Conservation (phyloP, 129 eudicot species). For the Oenanthe sinensis region DNA sequence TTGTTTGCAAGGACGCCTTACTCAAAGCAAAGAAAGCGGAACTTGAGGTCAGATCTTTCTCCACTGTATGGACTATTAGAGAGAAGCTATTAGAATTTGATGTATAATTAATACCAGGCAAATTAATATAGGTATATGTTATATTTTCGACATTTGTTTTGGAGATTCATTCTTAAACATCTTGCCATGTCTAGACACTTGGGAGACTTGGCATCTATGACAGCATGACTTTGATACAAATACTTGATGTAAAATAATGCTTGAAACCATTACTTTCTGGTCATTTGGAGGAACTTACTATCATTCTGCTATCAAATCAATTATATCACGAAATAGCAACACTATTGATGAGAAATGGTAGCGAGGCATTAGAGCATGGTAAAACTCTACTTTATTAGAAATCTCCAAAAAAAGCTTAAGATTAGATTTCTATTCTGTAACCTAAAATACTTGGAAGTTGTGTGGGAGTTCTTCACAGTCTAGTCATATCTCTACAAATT, state of each 20-base stretch:
- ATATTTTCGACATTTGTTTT: not conserved
- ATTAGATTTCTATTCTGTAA: not conserved
- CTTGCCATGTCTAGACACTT: not conserved
- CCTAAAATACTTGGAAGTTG: not conserved
- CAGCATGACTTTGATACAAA: not conserved
- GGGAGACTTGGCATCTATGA: not conserved
- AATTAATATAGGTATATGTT: not conserved
- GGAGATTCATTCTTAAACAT: not conserved
- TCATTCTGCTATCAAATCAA: not conserved
- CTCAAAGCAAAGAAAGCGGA: slow-evolving; percentile 45
- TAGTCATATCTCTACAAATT: not conserved
- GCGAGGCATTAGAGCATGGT: not conserved
- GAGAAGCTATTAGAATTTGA: not conserved
- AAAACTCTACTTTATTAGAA: too few species aligned
- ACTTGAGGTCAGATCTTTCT: slow-evolving; percentile 32
- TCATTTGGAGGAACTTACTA: too few species aligned
- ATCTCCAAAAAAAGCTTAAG: not conserved
- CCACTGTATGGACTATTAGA: not conserved
- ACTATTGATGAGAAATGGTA: not conserved
- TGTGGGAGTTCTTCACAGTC: not conserved
- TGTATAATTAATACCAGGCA: not conserved
- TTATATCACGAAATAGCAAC: not conserved
- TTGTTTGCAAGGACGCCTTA: slow-evolving; percentile 60
- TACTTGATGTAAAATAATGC: not conserved
- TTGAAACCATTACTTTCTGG: not conserved